A percentile compares a stretch with the other conserved stretches of the same genome.
Conservation (phyloP, 495 filamentous ascomycete species). For the Platismatia glauca region DNA sequence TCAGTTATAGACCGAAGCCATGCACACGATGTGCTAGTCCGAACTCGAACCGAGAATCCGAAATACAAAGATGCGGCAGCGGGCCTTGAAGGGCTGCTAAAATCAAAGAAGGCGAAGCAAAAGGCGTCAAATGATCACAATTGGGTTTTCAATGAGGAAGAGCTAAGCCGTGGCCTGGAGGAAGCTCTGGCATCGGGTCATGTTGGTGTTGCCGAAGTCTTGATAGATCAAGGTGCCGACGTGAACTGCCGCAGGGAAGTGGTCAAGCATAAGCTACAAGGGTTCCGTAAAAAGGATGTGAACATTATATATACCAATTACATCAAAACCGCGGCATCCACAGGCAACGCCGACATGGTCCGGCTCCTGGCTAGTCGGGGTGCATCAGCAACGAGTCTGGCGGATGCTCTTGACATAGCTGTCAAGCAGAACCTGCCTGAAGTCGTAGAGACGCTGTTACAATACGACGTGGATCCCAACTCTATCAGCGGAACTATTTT, state of each 20-base stretch:
- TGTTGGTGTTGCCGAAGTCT: conserved; percentile 12
- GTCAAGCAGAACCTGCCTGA: conserved; percentile 14
- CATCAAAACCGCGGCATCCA: conserved; percentile 8
- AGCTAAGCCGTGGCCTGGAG: conserved; percentile 9
- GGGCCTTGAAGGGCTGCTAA: conserved; percentile 12
- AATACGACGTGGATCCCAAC: conserved; percentile 17
- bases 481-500: conserved; percentile 12
- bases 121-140: conserved; percentile 7
- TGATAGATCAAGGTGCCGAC: conserved; percentile 17
- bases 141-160: conserved; percentile 13
- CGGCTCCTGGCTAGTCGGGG: conserved; percentile 10
- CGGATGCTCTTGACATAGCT: conserved; percentile 14
- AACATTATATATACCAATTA: conserved; percentile 1
- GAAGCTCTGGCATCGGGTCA: conserved; percentile 12
- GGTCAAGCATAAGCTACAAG: conserved; percentile 11
- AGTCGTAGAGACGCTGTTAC: conserved; percentile 3
- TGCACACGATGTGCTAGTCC: conserved; percentile 10
- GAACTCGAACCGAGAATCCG: conserved; percentile 1
- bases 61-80: conserved; percentile 2
- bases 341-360: conserved; percentile 18
- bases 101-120: conserved; percentile 13
- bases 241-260: conserved; percentile 4
- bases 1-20: conserved; percentile 1
- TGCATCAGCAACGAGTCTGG: conserved; percentile 1
- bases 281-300: not conserved